phyloP scores from a whole-genome alignment of 805 yeast species.

The Ogataea neopini region DNA sequence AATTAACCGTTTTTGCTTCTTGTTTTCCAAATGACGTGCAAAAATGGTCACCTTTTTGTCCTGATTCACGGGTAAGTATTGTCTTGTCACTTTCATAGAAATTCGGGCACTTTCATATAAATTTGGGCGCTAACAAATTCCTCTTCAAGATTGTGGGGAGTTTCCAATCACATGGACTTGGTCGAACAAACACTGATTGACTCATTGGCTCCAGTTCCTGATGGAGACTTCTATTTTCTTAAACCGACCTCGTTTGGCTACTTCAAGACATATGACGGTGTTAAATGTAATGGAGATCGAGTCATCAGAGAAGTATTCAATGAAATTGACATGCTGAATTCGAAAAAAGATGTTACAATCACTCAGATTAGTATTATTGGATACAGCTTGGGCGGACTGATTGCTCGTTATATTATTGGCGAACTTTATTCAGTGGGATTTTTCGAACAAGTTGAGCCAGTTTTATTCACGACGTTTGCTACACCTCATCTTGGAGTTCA shows the following conservation, averaged over 20 bases:
- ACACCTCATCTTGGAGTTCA: constrained; percentile 73
- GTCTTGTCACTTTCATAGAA: neutral
- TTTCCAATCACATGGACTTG: constrained; percentile 55
- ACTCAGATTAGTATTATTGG: constrained; percentile 74
- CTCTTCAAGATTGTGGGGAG: constrained; percentile 55
- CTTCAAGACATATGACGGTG: constrained; percentile 83
- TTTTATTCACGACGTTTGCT: constrained; percentile 66
- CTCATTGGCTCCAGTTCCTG: constrained; percentile 33
- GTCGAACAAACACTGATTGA: constrained; percentile 45
- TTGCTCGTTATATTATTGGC: constrained; percentile 72
- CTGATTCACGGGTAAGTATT: constrained; percentile 68
- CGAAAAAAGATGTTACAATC: constrained; percentile 36
- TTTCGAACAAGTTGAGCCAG: constrained; percentile 62
- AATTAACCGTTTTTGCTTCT: too few relatives aligned
- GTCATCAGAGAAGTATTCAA: constrained; percentile 63
- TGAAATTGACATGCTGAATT: constrained; percentile 39
- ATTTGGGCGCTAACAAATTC: constrained; percentile 2
- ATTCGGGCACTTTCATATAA: neutral
- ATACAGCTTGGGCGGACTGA: constrained; percentile 86
- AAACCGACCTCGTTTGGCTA: constrained; percentile 64
- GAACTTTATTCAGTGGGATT: constrained; percentile 49
- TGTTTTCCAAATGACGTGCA: constrained; percentile 3
- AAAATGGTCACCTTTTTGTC: constrained; percentile 59
- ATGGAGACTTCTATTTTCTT: constrained; percentile 45
- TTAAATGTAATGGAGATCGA: constrained; percentile 68